Evolutionary conservation across 2,329 filamentous ascomycete species (phyloP).

Genomic region (Botrytis cinerea): DNA sequence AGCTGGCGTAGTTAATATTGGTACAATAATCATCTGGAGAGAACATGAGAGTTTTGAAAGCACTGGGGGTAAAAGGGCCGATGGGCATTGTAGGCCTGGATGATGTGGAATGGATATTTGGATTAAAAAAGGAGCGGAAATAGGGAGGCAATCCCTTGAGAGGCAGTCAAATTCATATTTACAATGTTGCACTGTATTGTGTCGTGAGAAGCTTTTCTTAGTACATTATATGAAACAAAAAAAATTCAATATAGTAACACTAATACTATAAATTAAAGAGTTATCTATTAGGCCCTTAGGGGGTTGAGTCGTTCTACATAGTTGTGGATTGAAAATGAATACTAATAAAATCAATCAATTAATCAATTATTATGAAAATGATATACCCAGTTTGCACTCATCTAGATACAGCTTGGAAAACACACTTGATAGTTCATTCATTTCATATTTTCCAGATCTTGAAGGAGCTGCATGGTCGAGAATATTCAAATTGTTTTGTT

Average conservation of each 20-base stretch:
- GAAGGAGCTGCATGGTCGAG: no score
- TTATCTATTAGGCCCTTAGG: no score
- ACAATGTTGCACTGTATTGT: background rate
- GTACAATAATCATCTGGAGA: constrained; percentile 9
- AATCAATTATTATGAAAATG: no score
- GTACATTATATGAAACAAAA: background rate
- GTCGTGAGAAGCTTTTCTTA: background rate
- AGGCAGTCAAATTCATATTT: background rate
- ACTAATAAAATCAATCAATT: no score
- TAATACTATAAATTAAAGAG: no score
- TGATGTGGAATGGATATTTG: background rate
- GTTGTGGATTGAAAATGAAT: no score
- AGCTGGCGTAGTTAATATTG: background rate
- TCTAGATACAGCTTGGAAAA: no score
- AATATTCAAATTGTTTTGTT: no score
- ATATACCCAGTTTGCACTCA: no score
- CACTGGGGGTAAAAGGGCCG: background rate
- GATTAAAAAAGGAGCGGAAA: background rate
- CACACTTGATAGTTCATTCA: no score
- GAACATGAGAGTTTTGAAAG: background rate
- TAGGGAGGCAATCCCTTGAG: background rate
- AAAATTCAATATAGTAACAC: background rate
- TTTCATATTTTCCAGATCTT: no score
- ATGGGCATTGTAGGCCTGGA: background rate
- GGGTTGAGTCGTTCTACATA: no score